Percentiles rank a stretch among this genome's conserved stretches.
phyloP scores from a whole-genome alignment of 2,329 filamentous ascomycete species.

The Zelopaecilomyces penicillatus region DNA sequence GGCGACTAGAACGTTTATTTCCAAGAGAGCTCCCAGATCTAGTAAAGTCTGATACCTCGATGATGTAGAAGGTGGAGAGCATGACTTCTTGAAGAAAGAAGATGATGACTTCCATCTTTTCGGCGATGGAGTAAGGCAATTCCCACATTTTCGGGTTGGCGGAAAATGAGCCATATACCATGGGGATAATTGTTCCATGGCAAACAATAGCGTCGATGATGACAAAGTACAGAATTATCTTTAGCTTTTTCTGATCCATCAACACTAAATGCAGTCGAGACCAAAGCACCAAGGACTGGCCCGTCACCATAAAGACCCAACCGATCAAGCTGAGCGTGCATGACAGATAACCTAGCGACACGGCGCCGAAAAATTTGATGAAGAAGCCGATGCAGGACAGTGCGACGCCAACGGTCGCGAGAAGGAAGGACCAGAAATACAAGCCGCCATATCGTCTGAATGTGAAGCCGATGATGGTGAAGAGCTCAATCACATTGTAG shows the following conservation, averaged over 20 bases:
- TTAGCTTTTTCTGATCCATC: slow-evolving; percentile 37
- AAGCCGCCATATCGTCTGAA: slow-evolving; percentile 26
- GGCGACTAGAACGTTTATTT: slow-evolving; percentile 14
- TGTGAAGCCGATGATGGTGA: slow-evolving; percentile 38
- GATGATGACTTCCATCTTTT: slow-evolving; percentile 44
- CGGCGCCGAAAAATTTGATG: slow-evolving; percentile 26
- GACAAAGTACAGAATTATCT: slow-evolving; percentile 47
- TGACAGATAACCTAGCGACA: slow-evolving; percentile 9
- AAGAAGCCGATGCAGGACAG: slow-evolving; percentile 36
- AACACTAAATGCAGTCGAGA: slow-evolving; percentile 53
- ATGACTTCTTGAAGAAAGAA: slow-evolving; percentile 48
- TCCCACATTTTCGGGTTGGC: slow-evolving; percentile 8
- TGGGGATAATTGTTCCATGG: slow-evolving; percentile 44
- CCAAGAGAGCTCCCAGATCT: slow-evolving; percentile 24
- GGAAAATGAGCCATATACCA: slow-evolving; percentile 44
- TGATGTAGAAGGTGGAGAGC: slow-evolving; percentile 44
- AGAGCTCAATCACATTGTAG: slow-evolving; percentile 8
- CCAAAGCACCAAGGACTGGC: slow-evolving; percentile 52
- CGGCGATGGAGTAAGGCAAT: slow-evolving; percentile 32
- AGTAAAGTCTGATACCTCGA: slow-evolving; percentile 39
- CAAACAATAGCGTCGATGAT: slow-evolving; percentile 43
- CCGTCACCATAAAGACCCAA: slow-evolving; percentile 44
- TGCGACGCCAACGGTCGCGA: slow-evolving; percentile 23
- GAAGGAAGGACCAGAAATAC: slow-evolving; percentile 31
- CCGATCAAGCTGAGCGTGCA: slow-evolving; percentile 15